phyloP scores from a whole-genome alignment of 257 asterid genomes.

The Solanum tacnaense region DNA sequence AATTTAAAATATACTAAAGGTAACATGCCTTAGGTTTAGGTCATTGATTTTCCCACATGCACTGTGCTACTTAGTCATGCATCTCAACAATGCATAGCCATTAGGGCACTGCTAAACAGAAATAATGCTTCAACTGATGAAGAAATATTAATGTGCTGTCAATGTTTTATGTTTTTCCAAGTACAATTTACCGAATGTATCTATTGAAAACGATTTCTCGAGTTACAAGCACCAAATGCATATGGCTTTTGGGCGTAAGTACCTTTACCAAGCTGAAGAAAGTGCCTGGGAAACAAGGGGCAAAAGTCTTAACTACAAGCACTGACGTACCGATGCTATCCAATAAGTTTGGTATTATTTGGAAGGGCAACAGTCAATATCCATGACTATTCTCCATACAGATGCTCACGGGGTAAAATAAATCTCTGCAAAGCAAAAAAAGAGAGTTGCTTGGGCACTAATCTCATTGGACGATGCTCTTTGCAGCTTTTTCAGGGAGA shows the following conservation, averaged over 20 bases:
- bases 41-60: background rate
- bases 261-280: background rate
- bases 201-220: background rate
- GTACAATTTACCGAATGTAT: background rate
- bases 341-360: conserved; percentile 8
- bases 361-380: background rate
- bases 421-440: conserved; percentile 4
- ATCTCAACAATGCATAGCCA: background rate
- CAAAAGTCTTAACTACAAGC: background rate
- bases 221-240: background rate
- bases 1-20: background rate
- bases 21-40: background rate
- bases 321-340: background rate
- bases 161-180: background rate
- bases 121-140: background rate
- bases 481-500: conserved; percentile 52
- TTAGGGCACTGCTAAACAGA: background rate
- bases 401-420: background rate
- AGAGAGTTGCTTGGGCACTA: conserved; percentile 1
- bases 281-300: background rate
- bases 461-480: conserved; percentile 31
- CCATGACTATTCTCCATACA: background rate
- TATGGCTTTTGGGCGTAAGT: background rate
- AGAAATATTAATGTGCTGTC: background rate
- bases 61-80: background rate